A percentile compares a stretch with the other conserved stretches of the same genome.
These are phyloP conservation scores for Penicillium subrubescens DNA, from an alignment of 495 filamentous ascomycete species.

Conservation along the genomic window DNA sequence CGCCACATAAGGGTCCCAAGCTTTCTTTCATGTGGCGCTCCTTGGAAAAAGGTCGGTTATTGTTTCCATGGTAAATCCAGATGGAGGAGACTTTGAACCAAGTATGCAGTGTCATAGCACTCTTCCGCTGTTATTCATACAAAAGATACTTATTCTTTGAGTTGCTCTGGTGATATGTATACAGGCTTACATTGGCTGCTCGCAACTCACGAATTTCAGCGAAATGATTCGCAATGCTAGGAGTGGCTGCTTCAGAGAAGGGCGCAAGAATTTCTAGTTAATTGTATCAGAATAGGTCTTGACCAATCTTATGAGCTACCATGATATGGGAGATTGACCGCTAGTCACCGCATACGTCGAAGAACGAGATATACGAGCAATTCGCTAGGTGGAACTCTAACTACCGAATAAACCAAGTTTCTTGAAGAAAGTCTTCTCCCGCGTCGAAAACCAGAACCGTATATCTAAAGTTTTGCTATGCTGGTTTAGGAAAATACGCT, in stretches of 20 bases:
- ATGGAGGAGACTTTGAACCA: not conserved
- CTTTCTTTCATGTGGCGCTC: not conserved
- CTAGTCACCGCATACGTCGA: no score
- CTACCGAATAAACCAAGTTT: not conserved
- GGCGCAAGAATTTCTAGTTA: no score
- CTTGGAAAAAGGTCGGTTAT: not conserved
- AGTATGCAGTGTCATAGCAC: not conserved
- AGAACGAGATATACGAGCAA: not conserved
- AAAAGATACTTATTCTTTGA: no score
- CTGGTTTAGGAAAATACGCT: not conserved
- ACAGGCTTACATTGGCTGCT: no score
- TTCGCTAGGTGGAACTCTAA: not conserved
- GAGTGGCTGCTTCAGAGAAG: no score
- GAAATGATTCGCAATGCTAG: no score
- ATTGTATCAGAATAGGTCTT: no score
- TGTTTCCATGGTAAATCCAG: not conserved
- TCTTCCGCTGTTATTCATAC: no score
- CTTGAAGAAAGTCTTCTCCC: not conserved
- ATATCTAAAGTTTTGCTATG: conserved; percentile 3
- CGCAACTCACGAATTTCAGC: no score
- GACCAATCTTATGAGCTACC: no score
- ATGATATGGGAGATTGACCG: no score
- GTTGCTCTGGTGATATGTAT: no score
- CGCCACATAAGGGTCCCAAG: conserved; percentile 4
- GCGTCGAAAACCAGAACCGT: not conserved